Percentiles rank a stretch among this genome's conserved stretches.
phyloP scores from a whole-genome alignment of 164 flowering plant genomes.

The Liquidambar formosana region DNA sequence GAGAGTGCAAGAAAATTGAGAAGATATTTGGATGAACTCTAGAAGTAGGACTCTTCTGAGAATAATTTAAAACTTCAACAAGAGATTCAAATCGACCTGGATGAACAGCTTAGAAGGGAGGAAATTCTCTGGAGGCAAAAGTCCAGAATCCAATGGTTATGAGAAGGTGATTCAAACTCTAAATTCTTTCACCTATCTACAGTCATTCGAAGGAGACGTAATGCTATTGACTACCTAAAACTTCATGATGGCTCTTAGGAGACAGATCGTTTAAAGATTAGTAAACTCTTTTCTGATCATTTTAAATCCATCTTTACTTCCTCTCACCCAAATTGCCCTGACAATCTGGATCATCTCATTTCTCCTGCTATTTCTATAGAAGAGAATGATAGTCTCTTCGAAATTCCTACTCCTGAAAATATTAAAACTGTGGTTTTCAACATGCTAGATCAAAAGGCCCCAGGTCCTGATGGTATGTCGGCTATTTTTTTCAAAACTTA shows the following conservation, averaged over 20 bases:
- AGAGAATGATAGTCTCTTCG: not conserved
- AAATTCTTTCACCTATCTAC: not conserved
- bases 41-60: not conserved
- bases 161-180: not conserved
- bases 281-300: not conserved
- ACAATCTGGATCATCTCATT: not conserved
- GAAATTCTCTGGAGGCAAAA: not conserved
- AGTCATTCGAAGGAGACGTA: not conserved
- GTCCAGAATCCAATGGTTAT: not conserved
- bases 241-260: not conserved
- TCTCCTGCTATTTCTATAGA: not conserved
- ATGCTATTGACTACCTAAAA: not conserved
- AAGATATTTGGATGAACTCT: not conserved
- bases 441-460: not conserved
- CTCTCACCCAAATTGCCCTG: not conserved
- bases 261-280: not conserved
- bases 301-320: not conserved
- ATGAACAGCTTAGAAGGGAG: not conserved
- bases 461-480: conserved; percentile 3
- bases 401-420: not conserved
- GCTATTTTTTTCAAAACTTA: not conserved
- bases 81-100: not conserved
- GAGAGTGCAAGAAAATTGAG: not conserved
- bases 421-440: not conserved
- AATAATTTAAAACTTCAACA: not conserved